Evolutionary conservation across 179 eudicot genomes (phyloP), one percentile per base, ranked within the genome.

Genomic region (Actinidia arguta): DNA sequence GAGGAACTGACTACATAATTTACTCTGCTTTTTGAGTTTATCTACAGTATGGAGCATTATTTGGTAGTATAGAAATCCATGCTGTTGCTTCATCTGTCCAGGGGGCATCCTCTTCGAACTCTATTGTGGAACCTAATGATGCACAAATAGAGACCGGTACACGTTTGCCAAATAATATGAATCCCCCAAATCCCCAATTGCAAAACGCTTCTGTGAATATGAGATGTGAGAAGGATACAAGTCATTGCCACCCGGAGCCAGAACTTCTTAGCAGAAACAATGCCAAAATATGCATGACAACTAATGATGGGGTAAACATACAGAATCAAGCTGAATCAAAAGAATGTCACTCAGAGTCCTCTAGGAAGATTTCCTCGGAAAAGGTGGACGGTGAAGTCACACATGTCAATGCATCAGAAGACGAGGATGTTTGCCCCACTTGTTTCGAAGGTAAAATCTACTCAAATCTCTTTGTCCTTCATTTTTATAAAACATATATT

Each of bases 371-470:
- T 25, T 42, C 13, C 25, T 20, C 54, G 16, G 36, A 6, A 3
- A 69, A 44, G 54, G 46, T 52, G 22, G 72, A 36, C 31, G 44
- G 68, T 50, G 50, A 17, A 46, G 18, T 31, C 39, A 36, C 0
- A 63, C 12, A 58, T 39, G 47, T 24, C 52, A 3, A 20, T 64
- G 14, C 82, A 13, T 25, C 62, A 24, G 90, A 87, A 58, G 90
- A 88, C 22, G 90, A 85, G 77, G 91, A 87, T 74, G 88, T 81
- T 11, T 90, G 93, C 67, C 92, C 93, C 36, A 87, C 89, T 7
- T 91, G 93, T 76, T 88, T 91, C 59, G 93, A 91, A 85, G 93
- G 93, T 91, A 86, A 64, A 16, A 70, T 51, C 46, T 59, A n/a
- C 24, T 18, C 44, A 36, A 51, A 22, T 54, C 67, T 55, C 10